Percentiles rank a stretch among this genome's conserved stretches.
These are phyloP conservation scores for Phytomonas sp. DNA, from an alignment of 208 protist species.

Conservation along the genomic window DNA sequence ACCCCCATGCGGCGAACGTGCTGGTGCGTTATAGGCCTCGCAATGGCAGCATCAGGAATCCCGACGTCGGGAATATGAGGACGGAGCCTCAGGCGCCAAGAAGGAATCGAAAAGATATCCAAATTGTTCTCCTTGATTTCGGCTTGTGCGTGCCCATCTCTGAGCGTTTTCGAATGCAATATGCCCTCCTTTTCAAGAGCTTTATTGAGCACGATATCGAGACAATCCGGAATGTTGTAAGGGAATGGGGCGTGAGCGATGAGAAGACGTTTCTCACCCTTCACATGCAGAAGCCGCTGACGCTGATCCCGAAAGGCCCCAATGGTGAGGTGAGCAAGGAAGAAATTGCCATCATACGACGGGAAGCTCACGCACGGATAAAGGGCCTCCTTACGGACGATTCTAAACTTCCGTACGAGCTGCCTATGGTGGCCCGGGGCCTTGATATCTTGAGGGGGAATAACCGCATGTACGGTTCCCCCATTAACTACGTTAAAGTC, in stretches of 20 bases:
- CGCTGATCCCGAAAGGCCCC: constrained; percentile 34
- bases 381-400: constrained; percentile 44
- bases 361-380: constrained; percentile 23
- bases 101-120: constrained; percentile 19
- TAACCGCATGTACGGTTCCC: constrained; percentile 75
- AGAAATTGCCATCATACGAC: constrained; percentile 56
- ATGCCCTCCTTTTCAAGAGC: constrained; percentile 68
- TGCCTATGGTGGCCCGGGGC: constrained; percentile 59
- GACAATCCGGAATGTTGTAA: constrained; percentile 34
- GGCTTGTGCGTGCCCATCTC: constrained; percentile 62
- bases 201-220: constrained; percentile 62
- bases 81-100: not conserved
- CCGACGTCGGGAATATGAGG: not conserved
- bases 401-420: constrained; percentile 53
- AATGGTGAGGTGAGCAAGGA: constrained; percentile 56
- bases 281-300: constrained; percentile 66
- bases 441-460: constrained; percentile 76
- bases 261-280: constrained; percentile 68
- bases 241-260: constrained; percentile 64
- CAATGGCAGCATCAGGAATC: not conserved
- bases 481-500: constrained; percentile 74
- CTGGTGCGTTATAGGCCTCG: constrained; percentile 49
- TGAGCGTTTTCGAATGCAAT: constrained; percentile 70
- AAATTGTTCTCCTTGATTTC: constrained; percentile 77
- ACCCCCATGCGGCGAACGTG: constrained; percentile 92